A percentile compares a stretch with the other conserved stretches of the same genome.
These are phyloP conservation scores for Arachis hypogaea DNA, from an alignment of 306 rosid species.

Conservation along the genomic window DNA sequence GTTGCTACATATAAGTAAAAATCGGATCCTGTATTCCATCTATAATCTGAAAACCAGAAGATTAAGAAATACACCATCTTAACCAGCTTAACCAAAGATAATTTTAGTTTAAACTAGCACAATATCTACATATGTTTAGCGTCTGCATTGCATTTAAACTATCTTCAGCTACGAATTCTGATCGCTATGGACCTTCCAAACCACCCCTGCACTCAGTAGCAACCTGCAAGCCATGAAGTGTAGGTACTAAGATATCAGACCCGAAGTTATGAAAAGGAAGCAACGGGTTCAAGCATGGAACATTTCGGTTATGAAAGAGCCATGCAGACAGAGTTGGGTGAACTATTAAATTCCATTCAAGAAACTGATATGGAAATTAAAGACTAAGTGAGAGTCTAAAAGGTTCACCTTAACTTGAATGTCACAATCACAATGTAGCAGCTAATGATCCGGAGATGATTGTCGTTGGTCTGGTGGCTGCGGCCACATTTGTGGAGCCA, in stretches of 20 bases:
- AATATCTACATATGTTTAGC: slow-evolving; percentile 47
- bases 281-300: slow-evolving; percentile 2
- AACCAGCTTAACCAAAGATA: slow-evolving; percentile 36
- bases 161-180: slow-evolving; percentile 41
- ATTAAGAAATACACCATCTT: slow-evolving; percentile 26
- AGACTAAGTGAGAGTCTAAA: slow-evolving; percentile 13
- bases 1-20: slow-evolving; percentile 29
- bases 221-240: slow-evolving; percentile 43
- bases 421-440: not conserved
- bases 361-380: not conserved
- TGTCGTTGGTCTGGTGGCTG: slow-evolving; percentile 54
- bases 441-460: slow-evolving; percentile 52
- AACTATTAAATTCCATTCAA: not conserved
- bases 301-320: not conserved
- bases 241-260: slow-evolving; percentile 26
- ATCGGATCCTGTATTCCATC: slow-evolving; percentile 31
- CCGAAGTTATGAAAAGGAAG: slow-evolving; percentile 8
- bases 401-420: slow-evolving; percentile 39
- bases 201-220: slow-evolving; percentile 22
- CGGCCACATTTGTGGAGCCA: slow-evolving; percentile 60
- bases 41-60: slow-evolving; percentile 27
- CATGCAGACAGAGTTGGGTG: not conserved
- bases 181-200: slow-evolving; percentile 33
- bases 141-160: slow-evolving; percentile 47
- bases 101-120: slow-evolving; percentile 37